Evolutionary conservation across 371 early-diverging fungal genomes (phyloP).

Genomic region (Gilbertella persicaria): DNA sequence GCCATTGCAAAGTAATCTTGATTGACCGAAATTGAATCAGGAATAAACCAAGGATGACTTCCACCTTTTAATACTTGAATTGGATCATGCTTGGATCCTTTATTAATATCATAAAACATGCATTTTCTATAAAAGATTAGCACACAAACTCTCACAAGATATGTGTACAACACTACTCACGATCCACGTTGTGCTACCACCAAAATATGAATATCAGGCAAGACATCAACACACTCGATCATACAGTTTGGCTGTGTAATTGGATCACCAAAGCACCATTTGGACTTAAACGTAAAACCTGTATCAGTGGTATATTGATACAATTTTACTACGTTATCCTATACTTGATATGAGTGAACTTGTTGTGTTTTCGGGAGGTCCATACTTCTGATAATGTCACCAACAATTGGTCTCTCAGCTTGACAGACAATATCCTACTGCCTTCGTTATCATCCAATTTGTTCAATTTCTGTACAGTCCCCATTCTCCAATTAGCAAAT

Average conservation of each 20-base stretch:
- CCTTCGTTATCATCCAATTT: slow-evolving; percentile 24
- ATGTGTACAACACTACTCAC: slow-evolving; percentile 24
- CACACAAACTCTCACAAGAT: background rate
- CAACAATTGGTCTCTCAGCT: slow-evolving; percentile 29
- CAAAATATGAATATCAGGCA: slow-evolving; percentile 46
- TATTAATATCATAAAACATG: slow-evolving; percentile 45
- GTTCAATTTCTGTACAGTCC: slow-evolving; percentile 35
- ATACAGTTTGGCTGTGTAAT: slow-evolving; percentile 15
- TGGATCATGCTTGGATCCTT: slow-evolving; percentile 36
- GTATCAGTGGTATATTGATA: slow-evolving; percentile 30
- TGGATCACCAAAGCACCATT: slow-evolving; percentile 42
- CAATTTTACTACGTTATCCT: slow-evolving; percentile 41
- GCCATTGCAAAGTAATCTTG: slow-evolving; percentile 47
- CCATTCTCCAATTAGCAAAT: slow-evolving; percentile 46
- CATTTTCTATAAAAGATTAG: slow-evolving; percentile 33
- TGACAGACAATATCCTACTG: slow-evolving; percentile 39
- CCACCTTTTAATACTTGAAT: slow-evolving; percentile 52
- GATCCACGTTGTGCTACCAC: slow-evolving; percentile 52
- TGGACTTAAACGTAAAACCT: slow-evolving; percentile 27
- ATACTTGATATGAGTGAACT: background rate
- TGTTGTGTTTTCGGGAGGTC: background rate
- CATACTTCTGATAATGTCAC: slow-evolving; percentile 46
- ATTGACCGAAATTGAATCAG: slow-evolving; percentile 43
- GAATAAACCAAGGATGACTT: slow-evolving; percentile 43
- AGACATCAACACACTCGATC: slow-evolving; percentile 47